Conservation (phyloP, 2,329 filamentous ascomycete species). For the Oidium heveae region DNA sequence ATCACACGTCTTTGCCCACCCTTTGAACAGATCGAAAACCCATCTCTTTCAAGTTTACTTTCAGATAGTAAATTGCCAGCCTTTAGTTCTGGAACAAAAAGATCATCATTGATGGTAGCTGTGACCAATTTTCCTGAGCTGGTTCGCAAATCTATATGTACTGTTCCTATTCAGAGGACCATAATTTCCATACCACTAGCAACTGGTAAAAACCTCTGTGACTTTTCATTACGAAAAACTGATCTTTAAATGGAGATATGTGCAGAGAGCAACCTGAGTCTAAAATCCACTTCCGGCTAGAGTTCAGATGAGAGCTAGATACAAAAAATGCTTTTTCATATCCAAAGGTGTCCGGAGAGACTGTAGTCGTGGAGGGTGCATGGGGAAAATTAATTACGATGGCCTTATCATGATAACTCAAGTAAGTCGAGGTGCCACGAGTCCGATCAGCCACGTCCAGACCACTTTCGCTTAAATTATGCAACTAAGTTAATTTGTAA, state of each 20-base stretch:
- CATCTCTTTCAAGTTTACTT: neutral
- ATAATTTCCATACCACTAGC: neutral
- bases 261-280: neutral
- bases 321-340: neutral
- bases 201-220: neutral
- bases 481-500: too few relatives aligned
- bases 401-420: neutral
- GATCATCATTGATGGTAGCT: neutral
- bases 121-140: neutral
- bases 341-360: neutral
- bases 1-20: neutral
- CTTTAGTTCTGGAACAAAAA: neutral
- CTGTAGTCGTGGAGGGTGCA: neutral
- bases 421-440: too few relatives aligned
- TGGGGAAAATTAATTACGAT: neutral
- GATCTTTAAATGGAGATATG: neutral
- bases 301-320: neutral
- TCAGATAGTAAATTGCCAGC: neutral
- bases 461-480: too few relatives aligned
- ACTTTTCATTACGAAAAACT: neutral
- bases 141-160: neutral
- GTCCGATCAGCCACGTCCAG: too few relatives aligned
- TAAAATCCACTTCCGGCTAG: neutral
- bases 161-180: neutral
- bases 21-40: neutral